Percentiles rank a stretch among this genome's conserved stretches.
phyloP scores from a whole-genome alignment of 75 land plant genomes.

The Cupressus sempervirens region DNA sequence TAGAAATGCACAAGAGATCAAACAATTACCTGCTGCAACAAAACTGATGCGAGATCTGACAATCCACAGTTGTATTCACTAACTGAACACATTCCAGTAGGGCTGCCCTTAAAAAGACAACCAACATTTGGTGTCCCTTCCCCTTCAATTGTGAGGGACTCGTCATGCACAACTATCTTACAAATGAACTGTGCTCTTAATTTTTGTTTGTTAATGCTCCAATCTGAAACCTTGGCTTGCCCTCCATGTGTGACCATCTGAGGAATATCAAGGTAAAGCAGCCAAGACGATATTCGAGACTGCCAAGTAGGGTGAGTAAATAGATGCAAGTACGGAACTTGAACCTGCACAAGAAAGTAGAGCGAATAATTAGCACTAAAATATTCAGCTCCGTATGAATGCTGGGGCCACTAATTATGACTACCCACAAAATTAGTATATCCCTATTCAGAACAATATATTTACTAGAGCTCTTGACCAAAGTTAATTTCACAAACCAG shows the following conservation, averaged over 20 bases:
- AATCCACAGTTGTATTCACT: conserved; percentile 59
- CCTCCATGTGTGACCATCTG: conserved; percentile 35
- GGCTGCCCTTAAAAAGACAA: conserved; percentile 39
- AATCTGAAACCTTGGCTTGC: conserved; percentile 17
- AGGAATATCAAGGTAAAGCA: conserved; percentile 71
- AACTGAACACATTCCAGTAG: conserved; percentile 18
- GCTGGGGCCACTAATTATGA: neutral
- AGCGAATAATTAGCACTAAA: neutral
- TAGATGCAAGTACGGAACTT: conserved; percentile 72
- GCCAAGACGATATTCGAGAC: conserved; percentile 84
- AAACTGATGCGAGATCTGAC: conserved; percentile 70
- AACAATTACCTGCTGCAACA: conserved; percentile 75
- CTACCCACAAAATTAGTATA: neutral
- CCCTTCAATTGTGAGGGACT: conserved; percentile 62
- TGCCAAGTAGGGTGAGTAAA: conserved; percentile 81
- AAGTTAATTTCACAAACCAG: conserved; percentile 35
- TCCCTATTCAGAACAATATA: neutral
- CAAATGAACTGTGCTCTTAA: conserved; percentile 51
- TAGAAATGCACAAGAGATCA: neutral
- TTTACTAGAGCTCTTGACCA: neutral
- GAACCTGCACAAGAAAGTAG: conserved; percentile 42
- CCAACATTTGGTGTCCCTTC: conserved; percentile 59
- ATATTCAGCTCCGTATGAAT: neutral
- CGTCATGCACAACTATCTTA: conserved; percentile 69
- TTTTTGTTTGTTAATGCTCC: conserved; percentile 11